A percentile compares a stretch with the other conserved stretches of the same genome.
phyloP scores from a whole-genome alignment of 305 asterid genomes.

The Galium porrigens region DNA sequence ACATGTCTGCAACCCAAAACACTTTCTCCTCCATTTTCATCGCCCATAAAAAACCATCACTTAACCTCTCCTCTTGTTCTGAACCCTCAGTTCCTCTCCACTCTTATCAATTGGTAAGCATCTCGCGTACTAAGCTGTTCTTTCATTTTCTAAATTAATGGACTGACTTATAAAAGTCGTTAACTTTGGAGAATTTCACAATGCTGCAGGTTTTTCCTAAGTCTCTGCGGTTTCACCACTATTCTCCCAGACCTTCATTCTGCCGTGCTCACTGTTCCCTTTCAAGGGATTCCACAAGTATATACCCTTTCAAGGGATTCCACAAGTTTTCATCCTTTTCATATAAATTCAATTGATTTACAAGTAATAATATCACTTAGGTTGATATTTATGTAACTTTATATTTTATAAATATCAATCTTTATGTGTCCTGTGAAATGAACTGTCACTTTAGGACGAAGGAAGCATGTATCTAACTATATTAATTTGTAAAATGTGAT shows the following conservation, averaged over 20 bases:
- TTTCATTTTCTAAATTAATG: background rate
- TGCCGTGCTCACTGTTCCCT: constrained; percentile 35
- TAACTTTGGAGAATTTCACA: constrained; percentile 6
- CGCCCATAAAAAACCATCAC: constrained; percentile 6
- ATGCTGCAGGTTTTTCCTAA: constrained; percentile 17
- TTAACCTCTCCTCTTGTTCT: background rate
- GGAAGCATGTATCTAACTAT: too few species aligned
- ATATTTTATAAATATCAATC: too few species aligned
- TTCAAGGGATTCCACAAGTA: constrained; percentile 39
- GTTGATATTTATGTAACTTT: background rate
- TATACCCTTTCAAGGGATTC: constrained; percentile 19
- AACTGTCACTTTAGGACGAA: too few species aligned
- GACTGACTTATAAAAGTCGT: too few species aligned
- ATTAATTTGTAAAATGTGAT: too few species aligned
- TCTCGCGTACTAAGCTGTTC: background rate
- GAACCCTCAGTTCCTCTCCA: background rate
- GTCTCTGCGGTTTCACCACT: constrained; percentile 1
- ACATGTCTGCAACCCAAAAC: background rate
- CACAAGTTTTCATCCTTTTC: background rate
- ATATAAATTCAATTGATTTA: background rate
- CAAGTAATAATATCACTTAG: too few species aligned
- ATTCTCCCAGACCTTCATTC: constrained; percentile 22
- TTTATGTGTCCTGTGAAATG: too few species aligned
- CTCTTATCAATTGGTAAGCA: constrained; percentile 3
- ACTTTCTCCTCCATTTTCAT: background rate